A percentile compares a stretch with the other conserved stretches of the same genome.
Evolutionary conservation across 1,284 basidiomycete species (phyloP).

Genomic region (Anthracocystis walkeri): DNA sequence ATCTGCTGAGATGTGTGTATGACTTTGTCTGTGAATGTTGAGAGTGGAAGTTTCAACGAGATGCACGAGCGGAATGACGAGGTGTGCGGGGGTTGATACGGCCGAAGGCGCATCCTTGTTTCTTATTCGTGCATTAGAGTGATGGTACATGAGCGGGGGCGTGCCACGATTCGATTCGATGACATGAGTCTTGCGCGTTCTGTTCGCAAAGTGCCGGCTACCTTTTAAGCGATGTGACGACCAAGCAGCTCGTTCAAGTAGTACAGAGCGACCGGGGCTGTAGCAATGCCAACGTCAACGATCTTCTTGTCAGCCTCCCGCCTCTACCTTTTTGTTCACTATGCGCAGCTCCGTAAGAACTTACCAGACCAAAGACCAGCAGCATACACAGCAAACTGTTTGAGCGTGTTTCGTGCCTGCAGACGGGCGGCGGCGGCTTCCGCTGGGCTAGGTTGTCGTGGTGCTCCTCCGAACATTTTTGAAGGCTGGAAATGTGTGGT

Average conservation of each 20-base stretch:
- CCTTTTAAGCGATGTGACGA: constrained; percentile 41
- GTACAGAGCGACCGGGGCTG: constrained; percentile 48
- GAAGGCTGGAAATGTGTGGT: neutral
- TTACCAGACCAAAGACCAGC: constrained; percentile 49
- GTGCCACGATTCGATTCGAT: neutral
- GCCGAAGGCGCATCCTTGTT: no score
- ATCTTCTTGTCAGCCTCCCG: neutral
- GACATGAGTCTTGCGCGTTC: no score
- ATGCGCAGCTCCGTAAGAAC: constrained; percentile 7
- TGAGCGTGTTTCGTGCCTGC: constrained; percentile 35
- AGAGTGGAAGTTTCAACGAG: no score
- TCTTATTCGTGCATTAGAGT: no score
- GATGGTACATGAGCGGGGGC: no score
- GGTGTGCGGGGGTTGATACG: no score
- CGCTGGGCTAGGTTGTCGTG: constrained; percentile 30
- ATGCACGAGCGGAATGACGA: no score
- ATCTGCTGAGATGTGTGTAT: neutral
- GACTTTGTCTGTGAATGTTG: no score
- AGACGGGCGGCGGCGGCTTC: constrained; percentile 40
- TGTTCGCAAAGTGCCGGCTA: neutral
- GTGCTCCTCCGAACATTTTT: constrained; percentile 52
- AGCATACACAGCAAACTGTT: constrained; percentile 32
- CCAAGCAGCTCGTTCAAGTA: constrained; percentile 51
- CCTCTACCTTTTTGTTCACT: neutral
- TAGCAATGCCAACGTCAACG: neutral